Conservation (phyloP, 768 basidiomycete species). For the Mycena floridula region DNA sequence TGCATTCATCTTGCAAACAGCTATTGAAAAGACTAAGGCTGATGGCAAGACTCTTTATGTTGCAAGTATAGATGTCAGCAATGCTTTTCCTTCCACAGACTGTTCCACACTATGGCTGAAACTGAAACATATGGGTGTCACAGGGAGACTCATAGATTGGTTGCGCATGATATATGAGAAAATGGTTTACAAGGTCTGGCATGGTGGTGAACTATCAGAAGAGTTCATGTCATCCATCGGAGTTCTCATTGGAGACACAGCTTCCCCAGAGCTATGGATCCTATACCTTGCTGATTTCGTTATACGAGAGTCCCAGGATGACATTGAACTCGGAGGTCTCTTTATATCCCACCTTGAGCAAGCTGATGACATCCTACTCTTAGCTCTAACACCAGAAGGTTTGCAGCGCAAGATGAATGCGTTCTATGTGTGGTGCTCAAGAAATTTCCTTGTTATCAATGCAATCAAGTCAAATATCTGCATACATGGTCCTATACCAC, state of each 20-base stretch:
- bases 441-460: slow-evolving; percentile 20
- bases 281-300: slow-evolving; percentile 17
- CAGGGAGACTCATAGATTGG: slow-evolving; percentile 22
- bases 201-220: slow-evolving; percentile 7
- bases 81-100: slow-evolving; percentile 29
- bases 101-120: slow-evolving; percentile 24
- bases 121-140: slow-evolving; percentile 12
- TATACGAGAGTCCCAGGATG: slow-evolving; percentile 5
- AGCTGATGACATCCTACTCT: slow-evolving; percentile 18
- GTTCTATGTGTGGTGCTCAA: slow-evolving; percentile 15
- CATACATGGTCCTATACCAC: background rate
- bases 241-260: slow-evolving; percentile 20
- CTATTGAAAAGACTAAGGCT: slow-evolving; percentile 11
- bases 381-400: slow-evolving; percentile 11
- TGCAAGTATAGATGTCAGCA: no score
- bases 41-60: slow-evolving; percentile 10
- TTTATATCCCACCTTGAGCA: slow-evolving; percentile 16
- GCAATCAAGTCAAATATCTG: background rate
- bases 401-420: slow-evolving; percentile 12
- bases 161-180: no score
- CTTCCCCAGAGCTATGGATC: slow-evolving; percentile 20
- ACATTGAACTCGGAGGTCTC: slow-evolving; percentile 9
- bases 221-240: slow-evolving; percentile 16
- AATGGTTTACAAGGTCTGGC: slow-evolving; percentile 14
- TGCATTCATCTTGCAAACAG: slow-evolving; percentile 16